Conservation (phyloP, 306 rosid species). For the Malus sieversii region DNA sequence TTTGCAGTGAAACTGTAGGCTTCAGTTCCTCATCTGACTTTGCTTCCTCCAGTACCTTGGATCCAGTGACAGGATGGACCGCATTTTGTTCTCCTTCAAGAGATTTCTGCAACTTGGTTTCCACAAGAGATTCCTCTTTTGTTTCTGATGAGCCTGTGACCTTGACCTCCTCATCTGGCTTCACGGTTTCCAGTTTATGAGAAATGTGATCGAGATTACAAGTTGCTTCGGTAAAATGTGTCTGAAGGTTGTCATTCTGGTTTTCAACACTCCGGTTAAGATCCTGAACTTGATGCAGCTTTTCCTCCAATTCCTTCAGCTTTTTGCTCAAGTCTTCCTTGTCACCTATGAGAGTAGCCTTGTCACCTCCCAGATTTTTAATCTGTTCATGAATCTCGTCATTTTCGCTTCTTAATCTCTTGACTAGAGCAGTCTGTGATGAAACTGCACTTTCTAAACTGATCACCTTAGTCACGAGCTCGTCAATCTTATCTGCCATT, state of each 20-base stretch:
- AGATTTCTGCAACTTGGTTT: constrained; percentile 21
- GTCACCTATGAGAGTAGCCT: constrained; percentile 40
- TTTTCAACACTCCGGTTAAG: constrained; percentile 42
- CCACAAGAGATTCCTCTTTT: constrained; percentile 9
- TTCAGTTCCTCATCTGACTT: constrained; percentile 18
- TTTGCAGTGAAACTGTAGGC: constrained; percentile 13
- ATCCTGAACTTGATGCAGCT: constrained; percentile 39
- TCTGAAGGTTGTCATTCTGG: constrained; percentile 52
- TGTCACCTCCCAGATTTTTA: constrained; percentile 53
- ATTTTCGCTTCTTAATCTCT: constrained; percentile 54
- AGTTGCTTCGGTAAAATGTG: constrained; percentile 47
- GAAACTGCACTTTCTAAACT: constrained; percentile 69
- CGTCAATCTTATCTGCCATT: constrained; percentile 83
- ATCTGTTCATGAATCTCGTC: constrained; percentile 64
- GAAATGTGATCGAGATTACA: constrained; percentile 52
- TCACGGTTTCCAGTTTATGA: constrained; percentile 38
- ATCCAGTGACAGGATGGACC: constrained; percentile 17
- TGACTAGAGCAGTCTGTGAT: constrained; percentile 63
- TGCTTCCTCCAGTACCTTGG: constrained; percentile 8
- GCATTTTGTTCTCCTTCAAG: constrained; percentile 19
- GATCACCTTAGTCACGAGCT: constrained; percentile 71
- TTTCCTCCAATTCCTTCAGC: constrained; percentile 62
- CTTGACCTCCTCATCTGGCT: constrained; percentile 41
- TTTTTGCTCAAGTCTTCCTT: constrained; percentile 35
- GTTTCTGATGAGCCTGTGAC: constrained; percentile 11